Conservation (phyloP, 2,329 filamentous ascomycete genomes). For the Cladosporium sp. region DNA sequence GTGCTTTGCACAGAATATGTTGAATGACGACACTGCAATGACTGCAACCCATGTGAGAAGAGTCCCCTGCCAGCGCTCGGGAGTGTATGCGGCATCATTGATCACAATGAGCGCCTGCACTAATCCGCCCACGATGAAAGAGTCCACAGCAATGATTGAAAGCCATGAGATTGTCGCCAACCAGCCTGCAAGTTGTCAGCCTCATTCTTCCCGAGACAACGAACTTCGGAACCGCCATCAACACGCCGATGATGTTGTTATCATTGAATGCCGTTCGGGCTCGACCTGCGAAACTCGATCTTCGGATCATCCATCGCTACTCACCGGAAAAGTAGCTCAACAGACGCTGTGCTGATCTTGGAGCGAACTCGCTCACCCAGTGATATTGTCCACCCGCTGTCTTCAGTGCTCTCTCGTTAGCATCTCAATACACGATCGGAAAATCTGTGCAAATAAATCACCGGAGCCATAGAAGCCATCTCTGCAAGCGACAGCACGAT, state of each 20-base stretch:
- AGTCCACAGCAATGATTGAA: constrained; percentile 40
- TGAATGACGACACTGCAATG: constrained; percentile 24
- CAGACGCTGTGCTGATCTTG: constrained; percentile 24
- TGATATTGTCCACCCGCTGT: constrained; percentile 27
- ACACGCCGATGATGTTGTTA: no score
- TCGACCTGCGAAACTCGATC: no score
- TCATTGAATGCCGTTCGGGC: no score
- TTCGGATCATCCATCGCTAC: not conserved
- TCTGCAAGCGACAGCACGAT: constrained; percentile 33
- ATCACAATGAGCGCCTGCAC: constrained; percentile 44
- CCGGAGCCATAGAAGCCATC: constrained; percentile 31
- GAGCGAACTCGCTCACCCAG: constrained; percentile 31
- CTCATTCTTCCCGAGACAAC: not conserved
- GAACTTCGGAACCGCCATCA: no score
- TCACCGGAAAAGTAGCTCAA: constrained; percentile 19
- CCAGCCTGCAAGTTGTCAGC: constrained; percentile 20
- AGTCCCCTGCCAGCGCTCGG: constrained; percentile 23
- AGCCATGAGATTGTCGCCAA: constrained; percentile 38
- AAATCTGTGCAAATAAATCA: not conserved
- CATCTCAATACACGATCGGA: no score
- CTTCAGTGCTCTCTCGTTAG: not conserved
- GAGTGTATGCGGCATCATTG: constrained; percentile 30
- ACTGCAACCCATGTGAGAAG: constrained; percentile 25
- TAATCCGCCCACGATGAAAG: constrained; percentile 42
- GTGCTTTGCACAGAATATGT: constrained; percentile 26